Conservation (phyloP, 2,329 filamentous ascomycete species). For the Pseudocercospora musae region DNA sequence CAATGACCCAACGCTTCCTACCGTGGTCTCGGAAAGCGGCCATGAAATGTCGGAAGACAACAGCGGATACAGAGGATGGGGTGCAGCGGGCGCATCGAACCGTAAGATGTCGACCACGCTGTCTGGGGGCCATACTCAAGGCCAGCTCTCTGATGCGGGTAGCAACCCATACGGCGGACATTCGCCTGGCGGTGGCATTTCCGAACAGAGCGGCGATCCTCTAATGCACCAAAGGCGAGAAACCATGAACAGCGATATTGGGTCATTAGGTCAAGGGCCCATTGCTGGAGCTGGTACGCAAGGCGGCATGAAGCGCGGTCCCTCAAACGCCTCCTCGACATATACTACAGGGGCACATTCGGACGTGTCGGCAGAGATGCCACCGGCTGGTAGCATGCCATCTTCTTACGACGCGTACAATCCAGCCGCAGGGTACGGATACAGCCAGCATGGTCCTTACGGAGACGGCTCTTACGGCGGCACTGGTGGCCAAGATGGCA, state of each 20-base stretch:
- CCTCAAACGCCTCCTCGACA: conserved; percentile 92
- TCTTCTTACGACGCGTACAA: conserved; percentile 34
- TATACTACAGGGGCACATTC: conserved; percentile 83
- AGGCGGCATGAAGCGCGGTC: conserved; percentile 75
- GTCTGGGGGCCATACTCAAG: conserved; percentile 61
- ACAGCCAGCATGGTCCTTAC: conserved; percentile 56
- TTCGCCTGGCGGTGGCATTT: conserved; percentile 54
- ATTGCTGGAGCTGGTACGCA: conserved; percentile 57
- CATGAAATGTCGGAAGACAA: conserved; percentile 74
- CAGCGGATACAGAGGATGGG: conserved; percentile 88
- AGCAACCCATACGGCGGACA: conserved; percentile 43
- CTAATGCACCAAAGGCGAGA: conserved; percentile 48
- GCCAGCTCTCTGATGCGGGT: conserved; percentile 64
- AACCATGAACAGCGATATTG: conserved; percentile 63
- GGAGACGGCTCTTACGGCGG: conserved; percentile 53
- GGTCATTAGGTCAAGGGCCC: conserved; percentile 69
- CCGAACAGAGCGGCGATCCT: conserved; percentile 58
- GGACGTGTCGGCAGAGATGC: conserved; percentile 52
- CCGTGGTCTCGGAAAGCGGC: conserved; percentile 51
- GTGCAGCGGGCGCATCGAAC: conserved; percentile 58
- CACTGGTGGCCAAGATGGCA: conserved; percentile 50
- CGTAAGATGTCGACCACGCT: conserved; percentile 87
- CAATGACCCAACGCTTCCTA: conserved; percentile 76
- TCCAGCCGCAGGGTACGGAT: conserved; percentile 45
- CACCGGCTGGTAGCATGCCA: conserved; percentile 24